Conservation (phyloP, 192 early-diverging fungal genomes). For the Mortierella hygrophila region DNA sequence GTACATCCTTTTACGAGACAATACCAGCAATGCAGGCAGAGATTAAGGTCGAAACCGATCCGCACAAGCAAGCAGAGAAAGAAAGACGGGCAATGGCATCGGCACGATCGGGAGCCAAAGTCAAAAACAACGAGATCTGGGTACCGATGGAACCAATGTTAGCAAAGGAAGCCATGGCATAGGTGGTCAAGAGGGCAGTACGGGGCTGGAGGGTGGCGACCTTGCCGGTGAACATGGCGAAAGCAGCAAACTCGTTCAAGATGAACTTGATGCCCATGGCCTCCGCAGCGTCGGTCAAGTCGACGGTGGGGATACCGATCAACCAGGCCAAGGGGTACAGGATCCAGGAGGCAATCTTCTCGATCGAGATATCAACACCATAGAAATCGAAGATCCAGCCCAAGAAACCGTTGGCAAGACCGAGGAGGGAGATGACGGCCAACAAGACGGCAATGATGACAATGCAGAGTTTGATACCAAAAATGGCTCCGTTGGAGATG, state of each 20-base stretch:
- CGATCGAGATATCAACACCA: constrained; percentile 68
- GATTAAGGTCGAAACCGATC: constrained; percentile 83
- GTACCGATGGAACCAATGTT: constrained; percentile 89
- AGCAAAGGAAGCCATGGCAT: constrained; percentile 89
- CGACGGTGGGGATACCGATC: constrained; percentile 58
- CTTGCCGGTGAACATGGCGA: constrained; percentile 61
- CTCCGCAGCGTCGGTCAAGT: constrained; percentile 44
- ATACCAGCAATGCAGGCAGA: constrained; percentile 87
- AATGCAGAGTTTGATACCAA: constrained; percentile 81
- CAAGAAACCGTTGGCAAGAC: constrained; percentile 76
- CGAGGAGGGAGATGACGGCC: constrained; percentile 79
- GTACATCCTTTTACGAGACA: constrained; percentile 55
- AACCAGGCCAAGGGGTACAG: constrained; percentile 76
- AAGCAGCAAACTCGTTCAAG: constrained; percentile 94
- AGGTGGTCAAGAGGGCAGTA: constrained; percentile 68
- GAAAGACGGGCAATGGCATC: constrained; percentile 80
- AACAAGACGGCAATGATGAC: constrained; percentile 84
- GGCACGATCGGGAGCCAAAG: constrained; percentile 79
- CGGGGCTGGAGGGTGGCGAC: constrained; percentile 62
- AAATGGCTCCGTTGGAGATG: constrained; percentile 85
- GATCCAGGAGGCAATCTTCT: constrained; percentile 81
- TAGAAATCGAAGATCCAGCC: constrained; percentile 80
- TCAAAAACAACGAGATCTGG: constrained; percentile 81
- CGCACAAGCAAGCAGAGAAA: constrained; percentile 83
- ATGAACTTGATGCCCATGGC: constrained; percentile 80